phyloP scores from a whole-genome alignment of 2,329 filamentous ascomycete species.

The Pseudogymnoascus destructans region DNA sequence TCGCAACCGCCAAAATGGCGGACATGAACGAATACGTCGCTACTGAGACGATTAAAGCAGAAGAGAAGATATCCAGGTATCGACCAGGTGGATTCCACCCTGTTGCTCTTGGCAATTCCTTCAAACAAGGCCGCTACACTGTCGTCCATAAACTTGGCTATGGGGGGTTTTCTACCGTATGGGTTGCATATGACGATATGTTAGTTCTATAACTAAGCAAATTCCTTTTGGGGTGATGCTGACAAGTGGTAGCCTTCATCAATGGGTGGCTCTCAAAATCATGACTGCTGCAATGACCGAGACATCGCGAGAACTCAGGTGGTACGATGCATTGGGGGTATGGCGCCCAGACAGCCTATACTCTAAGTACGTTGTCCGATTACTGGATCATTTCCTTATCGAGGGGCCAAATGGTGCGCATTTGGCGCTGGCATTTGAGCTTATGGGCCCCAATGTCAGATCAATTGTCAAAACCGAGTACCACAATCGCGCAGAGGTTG shows the following conservation, averaged over 20 bases:
- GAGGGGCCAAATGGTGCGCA: slow-evolving; percentile 27
- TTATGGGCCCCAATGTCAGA: slow-evolving; percentile 25
- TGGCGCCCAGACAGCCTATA: slow-evolving; percentile 13
- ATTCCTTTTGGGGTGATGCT: not conserved
- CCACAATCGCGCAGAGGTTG: slow-evolving; percentile 17
- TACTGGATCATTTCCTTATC: slow-evolving; percentile 25
- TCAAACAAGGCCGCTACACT: slow-evolving; percentile 14
- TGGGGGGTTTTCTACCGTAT: slow-evolving; percentile 19
- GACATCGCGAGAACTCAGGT: slow-evolving; percentile 1
- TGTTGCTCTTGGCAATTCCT: slow-evolving; percentile 18
- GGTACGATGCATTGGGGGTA: not conserved
- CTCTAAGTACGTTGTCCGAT: slow-evolving; percentile 21
- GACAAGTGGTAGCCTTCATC: not conserved
- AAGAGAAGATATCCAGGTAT: slow-evolving; percentile 9
- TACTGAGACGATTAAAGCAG: not conserved
- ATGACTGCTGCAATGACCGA: not conserved
- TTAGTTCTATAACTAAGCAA: not conserved
- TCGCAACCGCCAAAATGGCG: not conserved
- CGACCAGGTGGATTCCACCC: slow-evolving; percentile 19
- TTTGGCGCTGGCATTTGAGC: slow-evolving; percentile 26
- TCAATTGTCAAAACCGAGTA: slow-evolving; percentile 19
- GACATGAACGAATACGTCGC: not conserved
- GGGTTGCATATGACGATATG: slow-evolving; percentile 18
- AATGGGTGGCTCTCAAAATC: slow-evolving; percentile 9
- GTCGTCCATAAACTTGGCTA: slow-evolving; percentile 20